Percentiles rank a stretch among this genome's conserved stretches.
phyloP scores from a whole-genome alignment of 495 filamentous ascomycete species.

The Geopyxis carbonaria region DNA sequence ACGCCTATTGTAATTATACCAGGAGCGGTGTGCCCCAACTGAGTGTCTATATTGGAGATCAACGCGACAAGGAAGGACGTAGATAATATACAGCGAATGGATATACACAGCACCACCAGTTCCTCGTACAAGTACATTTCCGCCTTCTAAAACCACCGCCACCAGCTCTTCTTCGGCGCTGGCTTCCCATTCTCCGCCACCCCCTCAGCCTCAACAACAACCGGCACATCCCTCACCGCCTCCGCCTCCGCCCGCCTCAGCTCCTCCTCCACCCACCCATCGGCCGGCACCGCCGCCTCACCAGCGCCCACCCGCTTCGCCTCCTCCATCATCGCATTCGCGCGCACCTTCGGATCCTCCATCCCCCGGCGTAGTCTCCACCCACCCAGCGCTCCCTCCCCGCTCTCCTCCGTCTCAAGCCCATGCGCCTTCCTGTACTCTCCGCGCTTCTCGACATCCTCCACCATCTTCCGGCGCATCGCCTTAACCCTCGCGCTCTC shows the following conservation, averaged over 20 bases:
- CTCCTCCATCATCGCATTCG: too few relatives aligned
- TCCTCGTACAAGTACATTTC: too few relatives aligned
- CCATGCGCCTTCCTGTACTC: conserved; percentile 20
- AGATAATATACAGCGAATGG: too few relatives aligned
- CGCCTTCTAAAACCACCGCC: too few relatives aligned
- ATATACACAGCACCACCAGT: too few relatives aligned
- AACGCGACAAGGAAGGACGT: too few relatives aligned
- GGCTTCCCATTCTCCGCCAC: not conserved
- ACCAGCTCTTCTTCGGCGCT: not conserved
- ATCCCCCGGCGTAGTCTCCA: conserved; percentile 5
- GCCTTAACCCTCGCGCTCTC: conserved; percentile 12
- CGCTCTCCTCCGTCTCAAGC: conserved; percentile 12
- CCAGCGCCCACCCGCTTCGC: too few relatives aligned
- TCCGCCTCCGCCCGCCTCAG: conserved; percentile 13
- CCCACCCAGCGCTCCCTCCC: conserved; percentile 14
- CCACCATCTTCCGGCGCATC: conserved; percentile 14
- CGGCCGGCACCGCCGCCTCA: not conserved
- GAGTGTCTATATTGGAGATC: too few relatives aligned
- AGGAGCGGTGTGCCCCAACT: too few relatives aligned
- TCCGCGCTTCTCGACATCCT: conserved; percentile 20
- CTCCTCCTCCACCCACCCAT: conserved; percentile 15
- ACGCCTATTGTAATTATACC: too few relatives aligned
- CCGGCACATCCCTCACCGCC: conserved; percentile 1
- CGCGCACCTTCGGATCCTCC: not conserved
- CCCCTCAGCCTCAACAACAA: not conserved